phyloP scores from a whole-genome alignment of 2,329 filamentous ascomycete genomes.

The Talaromyces islandicus region DNA sequence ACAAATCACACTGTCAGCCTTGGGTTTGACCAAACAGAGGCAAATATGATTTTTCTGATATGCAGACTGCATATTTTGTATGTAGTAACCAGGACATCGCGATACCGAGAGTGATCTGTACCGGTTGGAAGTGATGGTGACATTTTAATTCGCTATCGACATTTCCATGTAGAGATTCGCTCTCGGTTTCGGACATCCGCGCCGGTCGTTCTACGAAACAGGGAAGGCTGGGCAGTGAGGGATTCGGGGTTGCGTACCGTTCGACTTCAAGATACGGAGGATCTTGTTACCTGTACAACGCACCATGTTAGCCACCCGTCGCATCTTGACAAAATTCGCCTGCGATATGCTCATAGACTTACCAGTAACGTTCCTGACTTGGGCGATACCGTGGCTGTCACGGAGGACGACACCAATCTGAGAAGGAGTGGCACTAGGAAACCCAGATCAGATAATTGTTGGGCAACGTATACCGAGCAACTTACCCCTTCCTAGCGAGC shows the following conservation, averaged over 20 bases:
- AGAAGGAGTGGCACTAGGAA: constrained; percentile 73
- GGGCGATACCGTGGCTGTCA: constrained; percentile 96
- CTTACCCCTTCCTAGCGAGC: constrained; percentile 12
- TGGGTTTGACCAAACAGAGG: constrained; percentile 74
- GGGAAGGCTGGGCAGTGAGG: not conserved
- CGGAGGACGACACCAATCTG: constrained; percentile 98
- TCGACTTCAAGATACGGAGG: constrained; percentile 95
- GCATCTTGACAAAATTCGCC: not conserved
- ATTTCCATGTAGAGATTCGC: not conserved
- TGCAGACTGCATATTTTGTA: constrained; percentile 16
- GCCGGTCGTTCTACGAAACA: constrained; percentile 3
- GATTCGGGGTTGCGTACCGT: constrained; percentile 60
- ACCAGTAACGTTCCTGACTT: constrained; percentile 97
- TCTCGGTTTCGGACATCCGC: not conserved
- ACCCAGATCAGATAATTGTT: not conserved
- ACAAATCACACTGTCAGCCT: constrained; percentile 84
- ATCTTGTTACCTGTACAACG: constrained; percentile 85
- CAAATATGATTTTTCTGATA: constrained; percentile 40
- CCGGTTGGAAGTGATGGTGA: not conserved
- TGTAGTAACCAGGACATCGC: not conserved
- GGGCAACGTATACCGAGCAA: not conserved
- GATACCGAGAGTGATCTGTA: not conserved
- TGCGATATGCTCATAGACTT: constrained; percentile 35
- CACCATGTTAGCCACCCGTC: constrained; percentile 34
- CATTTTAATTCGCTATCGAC: not conserved